Evolutionary conservation across 345 rosid species (phyloP), one percentile per base, ranked within the genome.

Genomic region (Hypericum androsaemum): DNA sequence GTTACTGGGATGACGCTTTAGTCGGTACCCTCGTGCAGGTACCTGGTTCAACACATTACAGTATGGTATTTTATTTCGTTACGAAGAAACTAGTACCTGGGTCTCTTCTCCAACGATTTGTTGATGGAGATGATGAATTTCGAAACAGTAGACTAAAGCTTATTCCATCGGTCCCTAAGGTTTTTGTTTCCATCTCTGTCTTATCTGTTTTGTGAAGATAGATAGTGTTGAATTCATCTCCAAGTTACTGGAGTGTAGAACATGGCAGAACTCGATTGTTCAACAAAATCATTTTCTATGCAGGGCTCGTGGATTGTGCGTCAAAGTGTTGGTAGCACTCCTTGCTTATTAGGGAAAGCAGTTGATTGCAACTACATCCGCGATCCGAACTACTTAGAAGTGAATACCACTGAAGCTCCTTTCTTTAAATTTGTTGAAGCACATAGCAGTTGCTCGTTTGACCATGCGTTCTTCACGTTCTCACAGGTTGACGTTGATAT

Each of bases 231-330:
- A n/a, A 43, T 10, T 35, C 38, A 40, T 41, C 8, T 53, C 16
- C 15, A 1, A 22, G 32, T 22, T 22, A 22, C 32, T 22, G 32
- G 32, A 22, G 32, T 22, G 32, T 22, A 22, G 32, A 22, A 22
- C 32, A 22, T 22, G 2, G 32, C 32, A 22, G 32, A 22, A 22
- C 32, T 22, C 32, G 32, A 4, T 1, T 22, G n/a, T 22, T 22
- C 1, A 22, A 22, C 32, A 22, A 22, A 22, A 22, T 22, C 32
- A 22, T 22, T 22, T 4, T 22, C 32, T 51, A 39, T 60, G 61
- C 79, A 88, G 99, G 99, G 99, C 10, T 94, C 99, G 28, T 94
- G 99, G 99, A 88, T 94, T 49, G 99, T 94, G 52, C 83, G 95
- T 43, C 99, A 94, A 71, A 94, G 99, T 59, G 99, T 83, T 56